Percentiles rank a stretch among this genome's conserved stretches.
Evolutionary conservation across 345 rosid species (phyloP).

Genomic region (Isatis tinctoria): DNA sequence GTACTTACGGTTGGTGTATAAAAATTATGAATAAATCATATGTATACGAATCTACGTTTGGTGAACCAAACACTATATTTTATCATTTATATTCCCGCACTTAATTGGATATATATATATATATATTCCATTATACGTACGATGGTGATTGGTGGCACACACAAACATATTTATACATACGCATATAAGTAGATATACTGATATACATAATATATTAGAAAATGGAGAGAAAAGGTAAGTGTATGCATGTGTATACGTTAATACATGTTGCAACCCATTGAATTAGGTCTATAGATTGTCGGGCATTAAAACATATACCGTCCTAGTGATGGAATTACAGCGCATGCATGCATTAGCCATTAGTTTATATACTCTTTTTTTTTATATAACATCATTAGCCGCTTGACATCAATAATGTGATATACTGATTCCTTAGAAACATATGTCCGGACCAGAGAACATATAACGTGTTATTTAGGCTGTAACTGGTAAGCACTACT

Average conservation of each 20-base stretch:
- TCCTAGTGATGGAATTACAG: slow-evolving; percentile 20
- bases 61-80: slow-evolving; percentile 24
- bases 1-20: slow-evolving; percentile 6
- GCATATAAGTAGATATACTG: not conserved
- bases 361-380: not conserved
- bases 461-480: not conserved
- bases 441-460: not conserved
- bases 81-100: not conserved
- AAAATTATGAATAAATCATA: not conserved
- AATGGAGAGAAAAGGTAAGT: not conserved
- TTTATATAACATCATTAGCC: not conserved
- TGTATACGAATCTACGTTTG: slow-evolving; percentile 16
- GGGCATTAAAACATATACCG: slow-evolving; percentile 21
- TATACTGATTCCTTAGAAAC: not conserved
- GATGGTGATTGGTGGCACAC: not conserved
- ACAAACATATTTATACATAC: not conserved
- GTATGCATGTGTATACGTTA: not conserved
- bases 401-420: not conserved
- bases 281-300: slow-evolving; percentile 13
- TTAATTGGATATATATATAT: not conserved
- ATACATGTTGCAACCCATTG: slow-evolving; percentile 16
- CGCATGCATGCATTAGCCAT: slow-evolving; percentile 23
- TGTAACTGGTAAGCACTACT: not conserved
- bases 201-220: not conserved
- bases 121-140: not conserved